phyloP scores from a whole-genome alignment of 192 early-diverging fungal genomes.

The Coemansia sp. region DNA sequence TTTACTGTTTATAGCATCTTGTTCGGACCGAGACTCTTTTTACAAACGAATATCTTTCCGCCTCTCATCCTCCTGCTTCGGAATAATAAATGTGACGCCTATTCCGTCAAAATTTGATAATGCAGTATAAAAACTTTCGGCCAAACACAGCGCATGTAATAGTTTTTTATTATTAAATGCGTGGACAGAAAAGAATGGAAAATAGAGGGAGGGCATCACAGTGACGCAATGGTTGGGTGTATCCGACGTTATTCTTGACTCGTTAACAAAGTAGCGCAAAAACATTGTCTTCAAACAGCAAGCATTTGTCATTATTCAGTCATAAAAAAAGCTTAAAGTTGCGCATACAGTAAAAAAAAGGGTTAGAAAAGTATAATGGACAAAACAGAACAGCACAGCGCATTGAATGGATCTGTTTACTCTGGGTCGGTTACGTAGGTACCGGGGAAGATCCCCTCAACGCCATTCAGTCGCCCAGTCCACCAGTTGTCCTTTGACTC shows the following conservation, averaged over 20 bases:
- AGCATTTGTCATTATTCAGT: no score
- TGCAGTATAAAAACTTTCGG: not conserved
- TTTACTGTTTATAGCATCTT: not conserved
- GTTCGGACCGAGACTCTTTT: not conserved
- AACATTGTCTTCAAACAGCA: no score
- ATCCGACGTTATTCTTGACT: no score
- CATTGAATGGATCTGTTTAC: slow-evolving; percentile 1
- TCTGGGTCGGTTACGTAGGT: slow-evolving; percentile 51
- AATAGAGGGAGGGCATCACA: not conserved
- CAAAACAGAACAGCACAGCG: not conserved
- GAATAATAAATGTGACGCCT: not conserved
- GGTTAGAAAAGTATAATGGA: not conserved
- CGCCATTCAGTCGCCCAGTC: slow-evolving; percentile 70
- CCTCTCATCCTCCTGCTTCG: not conserved
- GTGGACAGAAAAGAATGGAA: not conserved
- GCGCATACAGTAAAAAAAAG: not conserved
- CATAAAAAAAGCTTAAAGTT: not conserved
- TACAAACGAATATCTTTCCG: not conserved
- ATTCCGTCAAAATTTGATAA: not conserved
- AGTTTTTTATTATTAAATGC: not conserved
- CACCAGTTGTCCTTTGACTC: slow-evolving; percentile 74
- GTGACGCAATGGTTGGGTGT: not conserved
- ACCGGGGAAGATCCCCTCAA: slow-evolving; percentile 73
- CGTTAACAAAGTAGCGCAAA: no score
- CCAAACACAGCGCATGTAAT: not conserved